Base-by-base conservation (phyloP, 2,329 filamentous ascomycete genomes). In the Trichoderma asperellum region DNA sequence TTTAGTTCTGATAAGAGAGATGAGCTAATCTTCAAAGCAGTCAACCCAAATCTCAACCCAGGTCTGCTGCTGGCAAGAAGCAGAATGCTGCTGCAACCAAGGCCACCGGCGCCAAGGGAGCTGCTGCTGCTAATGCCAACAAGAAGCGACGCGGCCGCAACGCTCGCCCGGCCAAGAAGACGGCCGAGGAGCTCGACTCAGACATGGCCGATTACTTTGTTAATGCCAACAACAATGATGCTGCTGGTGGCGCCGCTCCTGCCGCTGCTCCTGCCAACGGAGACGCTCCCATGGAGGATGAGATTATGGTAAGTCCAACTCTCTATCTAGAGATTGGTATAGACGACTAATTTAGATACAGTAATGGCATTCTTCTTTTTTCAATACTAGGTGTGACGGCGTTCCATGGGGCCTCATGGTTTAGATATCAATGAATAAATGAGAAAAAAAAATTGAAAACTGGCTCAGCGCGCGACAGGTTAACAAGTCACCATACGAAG, bases 151-250 rank as follows among this genome's bases (percentile, higher is more conserved):
- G 84, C 72, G 80, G 78, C 53, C 89, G 89, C 74, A 91, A 84
- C 76, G 84, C 86, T 73, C 88, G 91, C 75, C 86, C 91, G 74
- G 83, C 89, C 76, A 85, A 96, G 84, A 98, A 98, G 92, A 97
- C 94, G 0, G 89, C 91, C 1, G 95, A 97, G 79, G 94, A 99
- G 83, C 89, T 99, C 32, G 96, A 99, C 79, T 94, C 93, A 5
- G 96, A 99, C 81, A 99, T 99, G 96, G 90, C 89, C 24, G 96
- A 98, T 81, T 99, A 99, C 84, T 98, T 96, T 79, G 89, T 86
- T 52, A 79, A 81, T 70, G 75, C 76, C 40, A 78, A 82, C 73
- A 83, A 79, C 64, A 83, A 83, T 73, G 83, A 81, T 65, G 82
- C 81, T 52, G 81, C 79, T 70, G 82, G 82, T 52, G 79, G 82